These are phyloP conservation scores for Pterocarpus macrocarpus DNA, from an alignment of 306 rosid genomes.

Conservation along the genomic window DNA sequence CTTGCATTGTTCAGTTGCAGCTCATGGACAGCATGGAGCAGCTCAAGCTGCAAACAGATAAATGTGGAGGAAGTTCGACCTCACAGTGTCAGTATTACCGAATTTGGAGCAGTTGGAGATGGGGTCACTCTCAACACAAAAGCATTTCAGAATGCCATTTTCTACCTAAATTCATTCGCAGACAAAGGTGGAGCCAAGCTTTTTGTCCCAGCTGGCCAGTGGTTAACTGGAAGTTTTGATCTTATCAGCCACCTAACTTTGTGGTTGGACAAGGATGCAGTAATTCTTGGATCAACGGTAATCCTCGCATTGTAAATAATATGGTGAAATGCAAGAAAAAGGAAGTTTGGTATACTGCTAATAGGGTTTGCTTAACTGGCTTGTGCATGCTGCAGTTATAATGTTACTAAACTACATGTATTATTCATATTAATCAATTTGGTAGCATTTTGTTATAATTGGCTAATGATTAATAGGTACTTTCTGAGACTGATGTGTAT, in stretches of 20 bases:
- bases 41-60: conserved; percentile 60
- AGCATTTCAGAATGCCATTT: conserved; percentile 82
- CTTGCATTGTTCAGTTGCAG: conserved; percentile 61
- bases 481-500: not conserved
- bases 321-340: conserved; percentile 22
- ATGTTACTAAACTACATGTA: too few species aligned
- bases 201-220: conserved; percentile 81
- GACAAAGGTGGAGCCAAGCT: conserved; percentile 89
- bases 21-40: conserved; percentile 67
- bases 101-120: conserved; percentile 85
- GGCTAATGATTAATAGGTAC: not conserved
- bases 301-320: conserved; percentile 13
- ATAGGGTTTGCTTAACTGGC: not conserved
- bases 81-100: conserved; percentile 75
- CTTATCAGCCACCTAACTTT: conserved; percentile 80
- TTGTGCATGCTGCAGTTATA: conserved; percentile 10
- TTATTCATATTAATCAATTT: conserved; percentile 14
- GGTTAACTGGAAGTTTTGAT: conserved; percentile 87
- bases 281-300: conserved; percentile 79
- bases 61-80: conserved; percentile 60
- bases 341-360: conserved; percentile 6
- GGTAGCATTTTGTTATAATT: not conserved
- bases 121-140: conserved; percentile 81
- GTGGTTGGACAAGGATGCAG: conserved; percentile 71
- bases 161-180: conserved; percentile 74